These are phyloP conservation scores for Penicillium robsamsonii DNA, from an alignment of 495 filamentous ascomycete genomes.

Conservation along the genomic window DNA sequence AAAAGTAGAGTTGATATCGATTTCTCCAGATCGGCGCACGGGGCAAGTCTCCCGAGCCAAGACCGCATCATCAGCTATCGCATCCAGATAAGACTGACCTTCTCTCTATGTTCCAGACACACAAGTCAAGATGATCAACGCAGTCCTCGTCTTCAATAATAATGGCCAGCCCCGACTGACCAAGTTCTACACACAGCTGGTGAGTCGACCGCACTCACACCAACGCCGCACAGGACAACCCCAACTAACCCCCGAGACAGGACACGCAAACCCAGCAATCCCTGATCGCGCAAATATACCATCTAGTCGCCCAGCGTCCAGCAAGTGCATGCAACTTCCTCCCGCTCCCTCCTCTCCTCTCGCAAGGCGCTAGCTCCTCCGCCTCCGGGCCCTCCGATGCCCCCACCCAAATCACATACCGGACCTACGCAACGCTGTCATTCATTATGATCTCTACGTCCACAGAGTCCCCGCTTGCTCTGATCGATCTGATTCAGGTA, in stretches of 20 bases:
- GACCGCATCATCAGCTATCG: conserved; percentile 9
- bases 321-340: conserved; percentile 95
- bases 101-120: background rate
- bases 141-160: conserved; percentile 98
- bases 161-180: conserved; percentile 93
- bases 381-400: conserved; percentile 71
- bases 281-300: conserved; percentile 95
- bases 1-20: conserved; percentile 1
- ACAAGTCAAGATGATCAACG: conserved; percentile 86
- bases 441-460: conserved; percentile 99
- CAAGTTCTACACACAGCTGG: conserved; percentile 98
- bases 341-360: conserved; percentile 69
- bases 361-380: conserved; percentile 58
- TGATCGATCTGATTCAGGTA: conserved; percentile 96
- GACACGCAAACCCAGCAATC: conserved; percentile 94
- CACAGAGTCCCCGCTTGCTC: conserved; percentile 90
- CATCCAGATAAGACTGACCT: background rate
- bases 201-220: conserved; percentile 38
- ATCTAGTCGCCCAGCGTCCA: conserved; percentile 87
- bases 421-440: conserved; percentile 95
- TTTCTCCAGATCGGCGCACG: conserved; percentile 19
- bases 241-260: conserved; percentile 43
- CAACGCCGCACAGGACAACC: background rate
- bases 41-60: conserved; percentile 14
- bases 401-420: conserved; percentile 95